These are phyloP conservation scores for Mortierella antarctica DNA, from an alignment of 192 early-diverging fungal genomes.

Conservation along the genomic window DNA sequence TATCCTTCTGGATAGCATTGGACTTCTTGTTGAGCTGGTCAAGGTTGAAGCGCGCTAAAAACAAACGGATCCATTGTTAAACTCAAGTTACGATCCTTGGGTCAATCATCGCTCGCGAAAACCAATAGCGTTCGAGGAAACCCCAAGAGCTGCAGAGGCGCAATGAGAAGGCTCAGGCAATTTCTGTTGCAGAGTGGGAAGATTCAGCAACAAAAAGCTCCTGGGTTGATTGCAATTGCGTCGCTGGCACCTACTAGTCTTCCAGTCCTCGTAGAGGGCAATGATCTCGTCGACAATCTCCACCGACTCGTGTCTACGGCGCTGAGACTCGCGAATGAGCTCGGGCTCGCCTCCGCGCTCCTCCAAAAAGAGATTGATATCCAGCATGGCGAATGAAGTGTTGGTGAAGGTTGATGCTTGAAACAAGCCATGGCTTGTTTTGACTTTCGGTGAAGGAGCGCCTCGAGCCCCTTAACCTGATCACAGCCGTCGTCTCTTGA, in stretches of 20 bases:
- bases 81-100: no score
- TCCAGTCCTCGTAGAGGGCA: slow-evolving; percentile 90
- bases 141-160: no score
- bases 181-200: no score
- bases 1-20: slow-evolving; percentile 93
- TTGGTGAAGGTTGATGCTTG: not conserved
- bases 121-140: no score
- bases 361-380: slow-evolving; percentile 90
- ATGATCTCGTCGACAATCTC: slow-evolving; percentile 94
- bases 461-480: slow-evolving; percentile 10
- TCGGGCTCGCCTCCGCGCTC: slow-evolving; percentile 96
- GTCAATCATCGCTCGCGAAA: no score
- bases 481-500: not conserved
- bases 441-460: not conserved
- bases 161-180: no score
- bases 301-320: slow-evolving; percentile 83
- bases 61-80: not conserved
- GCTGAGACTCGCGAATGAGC: slow-evolving; percentile 92
- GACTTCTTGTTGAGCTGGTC: slow-evolving; percentile 92
- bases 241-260: slow-evolving; percentile 68
- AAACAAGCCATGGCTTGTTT: slow-evolving; percentile 2
- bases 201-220: no score
- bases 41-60: slow-evolving; percentile 82
- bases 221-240: no score
- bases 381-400: slow-evolving; percentile 72